Evolutionary conservation across 2,329 filamentous ascomycete species (phyloP).

Genomic region (Mariannaea sp.): DNA sequence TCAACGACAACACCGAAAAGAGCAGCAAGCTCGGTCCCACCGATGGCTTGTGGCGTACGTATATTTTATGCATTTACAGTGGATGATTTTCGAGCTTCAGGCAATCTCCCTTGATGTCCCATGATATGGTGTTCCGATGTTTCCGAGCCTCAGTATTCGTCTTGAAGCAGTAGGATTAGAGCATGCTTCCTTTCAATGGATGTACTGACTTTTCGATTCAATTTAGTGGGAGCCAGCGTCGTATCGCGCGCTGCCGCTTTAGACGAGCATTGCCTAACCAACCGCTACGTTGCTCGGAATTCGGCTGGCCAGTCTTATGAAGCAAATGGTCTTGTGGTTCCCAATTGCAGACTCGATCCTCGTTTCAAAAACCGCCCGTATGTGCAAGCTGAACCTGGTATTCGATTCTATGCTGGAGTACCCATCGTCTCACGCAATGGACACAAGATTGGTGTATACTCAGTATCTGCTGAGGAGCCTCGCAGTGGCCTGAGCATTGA

Average conservation of each 20-base stretch:
- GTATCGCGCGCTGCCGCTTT: slow-evolving; percentile 42
- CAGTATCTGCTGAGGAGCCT: slow-evolving; percentile 62
- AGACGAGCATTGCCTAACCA: slow-evolving; percentile 38
- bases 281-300: slow-evolving; percentile 33
- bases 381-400: slow-evolving; percentile 39
- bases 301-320: slow-evolving; percentile 35
- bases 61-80: background rate
- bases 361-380: slow-evolving; percentile 42
- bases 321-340: slow-evolving; percentile 38
- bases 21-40: slow-evolving; percentile 9
- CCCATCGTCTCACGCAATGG: slow-evolving; percentile 61
- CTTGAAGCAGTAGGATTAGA: background rate
- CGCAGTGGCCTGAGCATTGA: slow-evolving; percentile 54
- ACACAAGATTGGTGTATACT: slow-evolving; percentile 64
- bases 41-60: slow-evolving; percentile 44
- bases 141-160: background rate
- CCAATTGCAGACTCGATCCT: slow-evolving; percentile 39
- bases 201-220: background rate
- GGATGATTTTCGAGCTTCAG: background rate
- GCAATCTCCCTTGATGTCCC: too few relatives aligned
- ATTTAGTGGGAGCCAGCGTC: slow-evolving; percentile 35
- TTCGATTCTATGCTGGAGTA: slow-evolving; percentile 52
- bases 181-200: background rate
- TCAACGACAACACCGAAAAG: background rate
- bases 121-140: slow-evolving; percentile 5